These are phyloP conservation scores for Apiospora marii DNA, from an alignment of 2,329 filamentous ascomycete genomes.

Conservation along the genomic window DNA sequence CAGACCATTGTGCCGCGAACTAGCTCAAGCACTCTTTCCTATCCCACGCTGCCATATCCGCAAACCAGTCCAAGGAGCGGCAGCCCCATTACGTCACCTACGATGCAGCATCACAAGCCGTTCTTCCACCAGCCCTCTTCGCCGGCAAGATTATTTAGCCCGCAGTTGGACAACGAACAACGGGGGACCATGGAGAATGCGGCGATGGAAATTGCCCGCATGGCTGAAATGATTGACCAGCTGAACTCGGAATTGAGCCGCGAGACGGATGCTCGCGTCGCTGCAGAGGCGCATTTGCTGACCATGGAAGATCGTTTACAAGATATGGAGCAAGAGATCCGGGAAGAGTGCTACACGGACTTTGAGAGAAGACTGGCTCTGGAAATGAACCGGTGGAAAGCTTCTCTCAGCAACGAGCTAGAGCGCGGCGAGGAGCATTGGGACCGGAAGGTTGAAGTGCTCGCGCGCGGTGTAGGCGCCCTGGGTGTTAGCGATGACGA, in stretches of 20 bases:
- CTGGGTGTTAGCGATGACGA: constrained; percentile 50
- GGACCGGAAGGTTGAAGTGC: constrained; percentile 84
- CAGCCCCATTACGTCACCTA: constrained; percentile 41
- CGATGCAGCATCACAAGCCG: constrained; percentile 47
- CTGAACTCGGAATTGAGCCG: constrained; percentile 73
- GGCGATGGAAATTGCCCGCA: constrained; percentile 80
- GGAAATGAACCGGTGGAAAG: constrained; percentile 84
- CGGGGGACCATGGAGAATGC: constrained; percentile 83
- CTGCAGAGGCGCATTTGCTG: constrained; percentile 76
- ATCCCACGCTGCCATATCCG: constrained; percentile 30
- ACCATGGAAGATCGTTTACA: constrained; percentile 71
- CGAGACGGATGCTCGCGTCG: constrained; percentile 73
- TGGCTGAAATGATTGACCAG: constrained; percentile 79
- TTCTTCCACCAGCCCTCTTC: constrained; percentile 47
- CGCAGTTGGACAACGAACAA: constrained; percentile 58
- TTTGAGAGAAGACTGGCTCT: constrained; percentile 80
- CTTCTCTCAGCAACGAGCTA: constrained; percentile 77
- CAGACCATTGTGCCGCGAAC: constrained; percentile 66
- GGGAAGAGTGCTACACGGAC: constrained; percentile 87
- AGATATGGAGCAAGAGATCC: constrained; percentile 80
- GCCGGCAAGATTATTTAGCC: constrained; percentile 42
- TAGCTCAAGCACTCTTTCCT: constrained; percentile 29
- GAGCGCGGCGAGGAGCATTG: constrained; percentile 85
- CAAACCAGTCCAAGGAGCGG: constrained; percentile 35
- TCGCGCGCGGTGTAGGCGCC: constrained; percentile 64